These are phyloP conservation scores for Tolypocladium nubicola DNA, from an alignment of 2,329 filamentous ascomycete genomes.

Conservation along the genomic window DNA sequence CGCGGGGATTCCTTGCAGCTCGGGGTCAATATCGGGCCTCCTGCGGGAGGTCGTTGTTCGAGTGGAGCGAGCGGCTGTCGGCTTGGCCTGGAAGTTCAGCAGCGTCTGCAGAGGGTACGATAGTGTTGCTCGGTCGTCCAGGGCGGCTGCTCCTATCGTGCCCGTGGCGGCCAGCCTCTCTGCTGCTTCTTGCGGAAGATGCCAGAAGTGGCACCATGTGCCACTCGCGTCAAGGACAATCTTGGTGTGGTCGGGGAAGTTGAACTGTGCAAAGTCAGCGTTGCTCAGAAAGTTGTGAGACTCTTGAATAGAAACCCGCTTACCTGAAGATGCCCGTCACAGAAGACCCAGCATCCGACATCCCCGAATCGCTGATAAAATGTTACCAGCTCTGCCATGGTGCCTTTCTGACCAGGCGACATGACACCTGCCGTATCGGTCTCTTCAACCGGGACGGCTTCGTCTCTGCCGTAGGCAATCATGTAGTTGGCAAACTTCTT, in stretches of 20 bases:
- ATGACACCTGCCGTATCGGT: slow-evolving; percentile 28
- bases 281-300: background rate
- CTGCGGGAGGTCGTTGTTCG: slow-evolving; percentile 38
- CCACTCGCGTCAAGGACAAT: slow-evolving; percentile 66
- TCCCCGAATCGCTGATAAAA: slow-evolving; percentile 77
- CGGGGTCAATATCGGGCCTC: slow-evolving; percentile 49
- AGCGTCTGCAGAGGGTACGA: slow-evolving; percentile 64
- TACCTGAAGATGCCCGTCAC: slow-evolving; percentile 69
- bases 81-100: slow-evolving; percentile 52
- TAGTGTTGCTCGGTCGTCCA: slow-evolving; percentile 60
- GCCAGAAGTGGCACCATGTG: slow-evolving; percentile 69
- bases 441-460: slow-evolving; percentile 41
- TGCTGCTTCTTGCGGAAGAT: slow-evolving; percentile 61
- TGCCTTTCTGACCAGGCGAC: slow-evolving; percentile 24
- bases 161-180: slow-evolving; percentile 53
- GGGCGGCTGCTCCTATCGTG: slow-evolving; percentile 58
- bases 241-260: slow-evolving; percentile 84
- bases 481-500: slow-evolving; percentile 69
- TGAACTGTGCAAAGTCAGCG: slow-evolving; percentile 47
- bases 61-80: slow-evolving; percentile 27
- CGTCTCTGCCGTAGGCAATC: slow-evolving; percentile 64
- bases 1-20: slow-evolving; percentile 53
- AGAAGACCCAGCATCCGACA: slow-evolving; percentile 73
- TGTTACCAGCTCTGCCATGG: slow-evolving; percentile 51
- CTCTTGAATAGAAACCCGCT: slow-evolving; percentile 1